A percentile compares a stretch with the other conserved stretches of the same genome.
These are phyloP conservation scores for Saprolegnia diclina DNA, from an alignment of 352 stramenopile genomes.

Conservation along the genomic window DNA sequence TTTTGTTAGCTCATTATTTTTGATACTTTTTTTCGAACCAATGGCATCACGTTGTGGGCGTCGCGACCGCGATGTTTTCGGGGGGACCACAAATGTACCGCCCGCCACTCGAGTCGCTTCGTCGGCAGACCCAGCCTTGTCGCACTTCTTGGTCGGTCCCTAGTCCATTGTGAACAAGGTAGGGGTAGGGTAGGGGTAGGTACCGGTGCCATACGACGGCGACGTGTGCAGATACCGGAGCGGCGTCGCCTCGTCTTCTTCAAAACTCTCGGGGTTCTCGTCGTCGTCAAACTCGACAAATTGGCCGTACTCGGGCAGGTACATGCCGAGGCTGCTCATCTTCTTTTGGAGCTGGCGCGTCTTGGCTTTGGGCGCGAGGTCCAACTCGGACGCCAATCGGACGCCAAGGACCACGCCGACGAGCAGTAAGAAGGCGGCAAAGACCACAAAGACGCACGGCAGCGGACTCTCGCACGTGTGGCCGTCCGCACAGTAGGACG, in stretches of 20 bases:
- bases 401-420: slow-evolving; percentile 17
- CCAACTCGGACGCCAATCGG: slow-evolving; percentile 26
- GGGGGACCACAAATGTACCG: slow-evolving; percentile 5
- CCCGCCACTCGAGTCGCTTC: slow-evolving; percentile 4
- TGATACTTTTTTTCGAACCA: background rate
- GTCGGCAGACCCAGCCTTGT: slow-evolving; percentile 6
- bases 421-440: slow-evolving; percentile 42
- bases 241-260: slow-evolving; percentile 9
- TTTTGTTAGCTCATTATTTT: too few species aligned
- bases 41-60: too few species aligned
- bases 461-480: slow-evolving; percentile 45
- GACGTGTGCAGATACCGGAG: background rate
- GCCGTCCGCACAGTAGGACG: slow-evolving; percentile 38
- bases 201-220: background rate
- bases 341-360: background rate
- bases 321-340: slow-evolving; percentile 40
- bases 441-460: slow-evolving; percentile 56
- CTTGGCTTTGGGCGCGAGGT: background rate
- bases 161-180: background rate
- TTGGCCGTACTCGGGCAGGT: slow-evolving; percentile 66
- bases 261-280: slow-evolving; percentile 27
- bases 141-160: background rate
- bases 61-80: background rate
- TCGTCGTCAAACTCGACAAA: slow-evolving; percentile 74
- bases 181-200: background rate